A percentile compares a stretch with the other conserved stretches of the same genome.
These are phyloP conservation scores for Starmerella stellata DNA, from an alignment of 805 yeast species.

Conservation along the genomic window DNA sequence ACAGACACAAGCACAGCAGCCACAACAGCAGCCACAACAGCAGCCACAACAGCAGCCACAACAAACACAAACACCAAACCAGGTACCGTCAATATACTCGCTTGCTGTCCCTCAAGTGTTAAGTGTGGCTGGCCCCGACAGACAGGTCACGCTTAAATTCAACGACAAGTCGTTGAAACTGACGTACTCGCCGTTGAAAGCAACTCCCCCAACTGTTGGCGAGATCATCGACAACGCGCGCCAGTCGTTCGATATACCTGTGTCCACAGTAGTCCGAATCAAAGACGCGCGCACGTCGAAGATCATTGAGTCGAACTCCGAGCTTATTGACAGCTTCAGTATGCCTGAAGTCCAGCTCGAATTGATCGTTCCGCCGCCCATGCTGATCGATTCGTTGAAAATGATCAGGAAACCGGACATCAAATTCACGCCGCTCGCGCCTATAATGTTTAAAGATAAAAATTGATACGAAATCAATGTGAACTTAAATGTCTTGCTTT, in stretches of 20 bases:
- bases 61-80: no score
- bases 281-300: constrained; percentile 20
- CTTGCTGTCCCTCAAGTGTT: background rate
- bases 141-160: constrained; percentile 21
- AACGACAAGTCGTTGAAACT: constrained; percentile 33
- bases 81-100: background rate
- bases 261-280: constrained; percentile 24
- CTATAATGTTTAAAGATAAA: constrained; percentile 4
- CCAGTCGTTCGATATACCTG: constrained; percentile 44
- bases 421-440: constrained; percentile 13
- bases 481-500: no score
- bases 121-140: constrained; percentile 10
- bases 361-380: constrained; percentile 22
- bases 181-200: constrained; percentile 41
- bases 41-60: no score
- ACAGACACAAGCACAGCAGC: no score
- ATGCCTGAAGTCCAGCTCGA: constrained; percentile 28
- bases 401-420: background rate
- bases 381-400: constrained; percentile 9
- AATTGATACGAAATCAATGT: no score
- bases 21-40: no score
- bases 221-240: constrained; percentile 70
- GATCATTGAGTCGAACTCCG: constrained; percentile 29
- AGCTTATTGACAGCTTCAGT: constrained; percentile 31
- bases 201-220: constrained; percentile 61